These are phyloP conservation scores for Marsdenia floribunda DNA, from an alignment of 257 asterid species.

Conservation along the genomic window DNA sequence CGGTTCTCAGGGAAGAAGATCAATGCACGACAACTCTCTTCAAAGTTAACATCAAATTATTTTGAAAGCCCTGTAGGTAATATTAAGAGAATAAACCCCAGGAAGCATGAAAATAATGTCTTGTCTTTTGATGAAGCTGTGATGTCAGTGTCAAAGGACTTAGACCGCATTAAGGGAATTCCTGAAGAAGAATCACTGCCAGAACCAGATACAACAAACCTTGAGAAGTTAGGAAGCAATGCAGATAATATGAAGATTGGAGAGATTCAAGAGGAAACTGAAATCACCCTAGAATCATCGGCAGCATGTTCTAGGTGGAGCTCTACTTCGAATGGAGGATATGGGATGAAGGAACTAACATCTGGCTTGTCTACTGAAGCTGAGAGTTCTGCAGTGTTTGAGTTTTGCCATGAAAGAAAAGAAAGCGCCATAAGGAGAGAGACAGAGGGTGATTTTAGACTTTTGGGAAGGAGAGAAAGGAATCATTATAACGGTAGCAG, in stretches of 20 bases:
- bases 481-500: slow-evolving; percentile 13
- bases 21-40: not conserved
- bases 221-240: not conserved
- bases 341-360: not conserved
- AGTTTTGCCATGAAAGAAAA: slow-evolving; percentile 12
- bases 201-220: slow-evolving; percentile 6
- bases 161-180: slow-evolving; percentile 19
- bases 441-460: slow-evolving; percentile 29
- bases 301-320: slow-evolving; percentile 15
- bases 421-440: slow-evolving; percentile 33
- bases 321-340: slow-evolving; percentile 9
- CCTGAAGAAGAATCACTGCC: slow-evolving; percentile 23
- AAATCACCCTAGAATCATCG: slow-evolving; percentile 5
- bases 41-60: slow-evolving; percentile 1
- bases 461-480: slow-evolving; percentile 24
- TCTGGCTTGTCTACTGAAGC: not conserved
- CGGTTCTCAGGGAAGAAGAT: slow-evolving; percentile 13
- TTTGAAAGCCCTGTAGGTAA: not conserved
- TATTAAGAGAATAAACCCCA: not conserved
- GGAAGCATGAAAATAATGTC: slow-evolving; percentile 11
- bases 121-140: slow-evolving; percentile 33
- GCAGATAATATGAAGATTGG: not conserved
- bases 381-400: not conserved
- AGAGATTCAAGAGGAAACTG: slow-evolving; percentile 24
- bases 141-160: slow-evolving; percentile 22